These are phyloP conservation scores for Botryotinia globosa DNA, from an alignment of 2,329 filamentous ascomycete genomes.

Conservation along the genomic window DNA sequence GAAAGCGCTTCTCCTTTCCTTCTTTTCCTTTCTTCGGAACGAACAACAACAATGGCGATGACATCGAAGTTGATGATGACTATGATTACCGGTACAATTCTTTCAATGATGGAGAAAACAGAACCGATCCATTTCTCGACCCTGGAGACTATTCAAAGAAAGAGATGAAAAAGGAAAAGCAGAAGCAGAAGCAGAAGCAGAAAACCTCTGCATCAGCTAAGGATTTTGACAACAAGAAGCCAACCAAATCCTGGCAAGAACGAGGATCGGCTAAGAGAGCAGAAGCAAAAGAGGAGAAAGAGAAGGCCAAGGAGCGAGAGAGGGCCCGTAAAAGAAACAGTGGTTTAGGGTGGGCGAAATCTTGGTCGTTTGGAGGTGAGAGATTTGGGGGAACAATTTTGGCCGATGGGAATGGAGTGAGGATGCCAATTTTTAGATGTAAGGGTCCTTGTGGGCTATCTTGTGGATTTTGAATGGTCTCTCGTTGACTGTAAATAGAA, in stretches of 20 bases:
- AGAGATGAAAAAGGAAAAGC: not conserved
- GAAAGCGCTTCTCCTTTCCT: not conserved
- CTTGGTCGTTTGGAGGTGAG: conserved; percentile 17
- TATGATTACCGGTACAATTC: not conserved
- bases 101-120: not conserved
- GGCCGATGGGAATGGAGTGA: conserved; percentile 11
- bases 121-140: conserved; percentile 1
- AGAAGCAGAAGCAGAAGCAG: not conserved
- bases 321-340: conserved; percentile 10
- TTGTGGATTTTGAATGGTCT: not conserved
- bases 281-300: not conserved
- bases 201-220: not conserved
- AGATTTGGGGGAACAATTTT: conserved; percentile 8
- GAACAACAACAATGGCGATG: not conserved
- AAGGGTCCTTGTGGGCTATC: conserved; percentile 9
- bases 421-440: conserved; percentile 15
- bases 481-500: not conserved
- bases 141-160: not conserved
- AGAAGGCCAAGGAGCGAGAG: conserved; percentile 1
- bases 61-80: not conserved
- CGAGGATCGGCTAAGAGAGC: not conserved
- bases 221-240: not conserved
- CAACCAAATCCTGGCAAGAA: not conserved
- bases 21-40: not conserved
- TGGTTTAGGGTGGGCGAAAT: conserved; percentile 14